These are phyloP conservation scores for Madurella fahalii DNA, from an alignment of 2,329 filamentous ascomycete species.

Conservation along the genomic window DNA sequence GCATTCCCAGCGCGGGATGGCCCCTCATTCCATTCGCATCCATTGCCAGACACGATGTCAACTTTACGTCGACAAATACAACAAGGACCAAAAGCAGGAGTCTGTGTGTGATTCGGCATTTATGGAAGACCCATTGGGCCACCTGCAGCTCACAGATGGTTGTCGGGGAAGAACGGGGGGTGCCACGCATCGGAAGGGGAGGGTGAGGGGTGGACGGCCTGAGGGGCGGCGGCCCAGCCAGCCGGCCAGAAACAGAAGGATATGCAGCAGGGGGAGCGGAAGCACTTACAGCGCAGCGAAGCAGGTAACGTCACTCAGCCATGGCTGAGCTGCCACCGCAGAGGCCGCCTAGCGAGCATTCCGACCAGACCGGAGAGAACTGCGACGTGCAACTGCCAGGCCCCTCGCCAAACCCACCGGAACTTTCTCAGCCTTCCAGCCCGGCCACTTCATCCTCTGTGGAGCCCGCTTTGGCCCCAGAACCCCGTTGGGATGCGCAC, in stretches of 20 bases:
- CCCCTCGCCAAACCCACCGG: neutral
- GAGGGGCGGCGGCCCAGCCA: conserved; percentile 8
- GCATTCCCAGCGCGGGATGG: neutral
- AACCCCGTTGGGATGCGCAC: neutral
- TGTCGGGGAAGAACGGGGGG: conserved; percentile 12
- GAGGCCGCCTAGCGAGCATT: neutral
- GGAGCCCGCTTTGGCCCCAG: neutral
- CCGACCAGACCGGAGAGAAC: neutral
- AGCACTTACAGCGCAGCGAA: conserved; percentile 15
- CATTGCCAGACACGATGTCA: neutral
- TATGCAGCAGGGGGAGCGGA: conserved; percentile 11
- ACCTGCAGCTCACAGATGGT: conserved; percentile 20
- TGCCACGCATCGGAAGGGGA: conserved; percentile 17
- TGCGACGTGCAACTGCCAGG: neutral
- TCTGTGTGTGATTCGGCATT: conserved; percentile 8
- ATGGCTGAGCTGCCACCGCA: conserved; percentile 3
- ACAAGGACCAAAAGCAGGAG: conserved; percentile 5
- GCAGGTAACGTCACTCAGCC: conserved; percentile 20
- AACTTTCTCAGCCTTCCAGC: neutral
- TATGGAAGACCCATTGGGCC: conserved; percentile 14
- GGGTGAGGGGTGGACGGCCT: conserved; percentile 7
- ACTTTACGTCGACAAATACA: neutral
- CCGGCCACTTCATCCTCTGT: neutral
- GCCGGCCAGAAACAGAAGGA: conserved; percentile 11
- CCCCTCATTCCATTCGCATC: neutral